Conservation (phyloP, 140 eudicot genomes). For the Cichorium intybus region DNA sequence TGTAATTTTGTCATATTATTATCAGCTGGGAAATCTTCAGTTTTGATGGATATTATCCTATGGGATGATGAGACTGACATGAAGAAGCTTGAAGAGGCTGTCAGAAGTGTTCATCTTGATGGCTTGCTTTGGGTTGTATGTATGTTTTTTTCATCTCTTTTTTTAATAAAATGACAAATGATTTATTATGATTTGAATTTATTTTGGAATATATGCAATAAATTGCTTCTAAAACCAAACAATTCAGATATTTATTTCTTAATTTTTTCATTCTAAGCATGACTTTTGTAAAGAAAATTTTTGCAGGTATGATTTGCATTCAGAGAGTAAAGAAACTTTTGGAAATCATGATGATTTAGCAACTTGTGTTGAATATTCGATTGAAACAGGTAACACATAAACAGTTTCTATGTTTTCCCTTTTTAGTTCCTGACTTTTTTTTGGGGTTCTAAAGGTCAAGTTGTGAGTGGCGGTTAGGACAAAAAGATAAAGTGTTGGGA, state of each 20-base stretch:
- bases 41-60: slow-evolving; percentile 80
- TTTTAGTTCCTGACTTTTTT: neutral
- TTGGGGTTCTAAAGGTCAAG: slow-evolving; percentile 64
- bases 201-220: neutral
- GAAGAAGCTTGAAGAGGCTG: slow-evolving; percentile 89
- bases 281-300: too few relatives aligned
- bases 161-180: neutral
- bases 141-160: slow-evolving; percentile 33
- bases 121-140: slow-evolving; percentile 95
- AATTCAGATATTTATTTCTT: too few relatives aligned
- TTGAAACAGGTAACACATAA: slow-evolving; percentile 60
- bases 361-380: too few relatives aligned
- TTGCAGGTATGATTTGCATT: too few relatives aligned
- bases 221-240: too few relatives aligned
- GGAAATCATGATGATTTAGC: too few relatives aligned
- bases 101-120: slow-evolving; percentile 70
- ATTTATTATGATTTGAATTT: neutral
- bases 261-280: too few relatives aligned
- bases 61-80: slow-evolving; percentile 99
- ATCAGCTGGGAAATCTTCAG: slow-evolving; percentile 94
- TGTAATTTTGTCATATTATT: neutral
- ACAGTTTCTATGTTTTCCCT: neutral
- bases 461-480: too few relatives aligned
- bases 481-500: slow-evolving; percentile 69
- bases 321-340: too few relatives aligned